A percentile compares a stretch with the other conserved stretches of the same genome.
phyloP scores from a whole-genome alignment of 2,329 filamentous ascomycete species.

The Venturia asperata region DNA sequence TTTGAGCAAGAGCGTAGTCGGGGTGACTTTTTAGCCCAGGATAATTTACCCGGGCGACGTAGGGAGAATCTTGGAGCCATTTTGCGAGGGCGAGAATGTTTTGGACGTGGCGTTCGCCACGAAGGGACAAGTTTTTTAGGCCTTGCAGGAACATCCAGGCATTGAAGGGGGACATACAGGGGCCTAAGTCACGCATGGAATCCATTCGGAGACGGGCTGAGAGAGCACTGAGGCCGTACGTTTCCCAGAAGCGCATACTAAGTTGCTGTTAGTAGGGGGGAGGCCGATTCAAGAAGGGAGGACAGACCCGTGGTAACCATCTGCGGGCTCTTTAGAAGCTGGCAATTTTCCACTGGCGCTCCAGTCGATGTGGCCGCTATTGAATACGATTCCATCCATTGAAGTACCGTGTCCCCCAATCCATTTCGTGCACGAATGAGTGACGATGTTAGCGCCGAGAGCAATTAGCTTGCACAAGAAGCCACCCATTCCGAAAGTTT shows the following conservation, averaged over 20 bases:
- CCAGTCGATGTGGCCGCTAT: slow-evolving; percentile 28
- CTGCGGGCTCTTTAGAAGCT: slow-evolving; percentile 24
- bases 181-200: slow-evolving; percentile 26
- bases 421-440: slow-evolving; percentile 28
- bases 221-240: slow-evolving; percentile 24
- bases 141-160: slow-evolving; percentile 26
- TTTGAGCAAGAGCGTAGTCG: slow-evolving; percentile 24
- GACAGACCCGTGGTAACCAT: slow-evolving; percentile 23
- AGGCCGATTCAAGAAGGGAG: background rate
- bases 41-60: slow-evolving; percentile 27
- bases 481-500: slow-evolving; percentile 28
- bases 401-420: slow-evolving; percentile 29
- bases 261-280: background rate
- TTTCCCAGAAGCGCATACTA: slow-evolving; percentile 26
- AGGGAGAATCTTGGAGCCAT: slow-evolving; percentile 25
- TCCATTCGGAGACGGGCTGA: slow-evolving; percentile 26
- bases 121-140: slow-evolving; percentile 25
- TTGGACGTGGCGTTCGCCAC: slow-evolving; percentile 25
- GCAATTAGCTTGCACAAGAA: slow-evolving; percentile 24
- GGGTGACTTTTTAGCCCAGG: slow-evolving; percentile 25
- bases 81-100: slow-evolving; percentile 25
- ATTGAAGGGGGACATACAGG: slow-evolving; percentile 25
- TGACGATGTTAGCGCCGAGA: slow-evolving; percentile 27
- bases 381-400: slow-evolving; percentile 27
- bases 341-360: slow-evolving; percentile 24